Base-by-base conservation (phyloP, 2,329 filamentous ascomycete species). In the Paraphaeosphaeria sporulosa region DNA sequence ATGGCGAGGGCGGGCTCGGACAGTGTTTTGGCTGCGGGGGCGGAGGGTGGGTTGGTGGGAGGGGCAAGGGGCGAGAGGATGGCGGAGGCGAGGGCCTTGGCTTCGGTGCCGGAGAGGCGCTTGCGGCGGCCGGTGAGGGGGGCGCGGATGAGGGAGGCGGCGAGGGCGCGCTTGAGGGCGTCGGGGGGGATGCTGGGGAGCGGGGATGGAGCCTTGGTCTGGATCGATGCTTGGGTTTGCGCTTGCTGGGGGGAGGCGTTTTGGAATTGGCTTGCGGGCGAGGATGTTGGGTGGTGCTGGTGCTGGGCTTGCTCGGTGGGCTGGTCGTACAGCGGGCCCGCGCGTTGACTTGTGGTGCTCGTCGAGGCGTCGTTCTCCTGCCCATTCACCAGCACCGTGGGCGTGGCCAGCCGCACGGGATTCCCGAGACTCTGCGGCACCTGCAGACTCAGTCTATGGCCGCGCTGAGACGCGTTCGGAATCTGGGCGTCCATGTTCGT, bases 361-460 rank as follows among this genome's bases (percentile, higher is more conserved):
- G 62, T 71, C 10, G 75, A 69, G 0, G 65, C 69, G 8, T 64
- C 61, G 44, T 75, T 67, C 51, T 76, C 66, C 58, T 83, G 80
- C 50, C 84, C 85, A 51, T 86, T 87, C 23, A 87, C 80, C 8
- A 86, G 78, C 2, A 86, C 76, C 10, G 83, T 81, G 0, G 85
- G 85, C 1, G 88, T 90, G 25, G 88, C 87, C 15, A 90, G 79
- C 59, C 87, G 82, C 0, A 90, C 86, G 2, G 85, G 82, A 0
- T 87, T 87, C 0, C 87, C 82, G 19, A 83, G 79, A 60, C 88
- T 83, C 64, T 87, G 83, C 8, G 88, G 88, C 0, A 90, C 88
- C 67, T 90, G 87, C 0, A 90, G 78, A 21, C 86, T 87, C 7
- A 89, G 76, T 21, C 86, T 78, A 55, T 82, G 82, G 21, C 85